Base-by-base conservation (phyloP, 2,329 filamentous ascomycete species). In the Venturia effusa region DNA sequence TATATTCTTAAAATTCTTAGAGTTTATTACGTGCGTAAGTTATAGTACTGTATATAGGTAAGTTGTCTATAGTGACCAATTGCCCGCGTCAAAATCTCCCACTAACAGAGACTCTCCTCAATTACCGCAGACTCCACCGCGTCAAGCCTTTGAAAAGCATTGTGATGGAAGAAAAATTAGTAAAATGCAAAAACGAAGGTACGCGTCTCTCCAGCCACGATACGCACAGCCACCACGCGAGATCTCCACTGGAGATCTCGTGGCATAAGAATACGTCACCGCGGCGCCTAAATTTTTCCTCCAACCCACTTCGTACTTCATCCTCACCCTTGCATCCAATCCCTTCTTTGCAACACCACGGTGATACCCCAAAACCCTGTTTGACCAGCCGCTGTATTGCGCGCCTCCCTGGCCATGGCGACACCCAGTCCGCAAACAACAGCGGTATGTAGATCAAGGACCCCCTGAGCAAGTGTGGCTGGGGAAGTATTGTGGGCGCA, bases 181-280 rank as follows among this genome's bases (percentile, higher is more conserved):
- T 37, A 5, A 37, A 5, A 37, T 11, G 6, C 5, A 37, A 37
- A 37, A 37, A 37, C 34, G 11, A 11, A 37, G 34, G 34, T 37
- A 37, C 34, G 34, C 34, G 34, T 37, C 11, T n/a, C 37, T 39
- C 19, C 15, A 32, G 51, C 51, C 51, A 57, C 51, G 17, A 57
- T 34, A 1, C 2, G 27, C 51, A 37, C 51, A 57, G 51, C 51
- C 51, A 51, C 45, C 22, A 51, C 51, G 19, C 27, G 51, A 57
- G 51, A 37, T 57, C 17, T 15, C 19, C 51, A n/a, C n/a, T n/a
- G n/a, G n/a, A n/a, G 27, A 13, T 30, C 27, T 57, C 51, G 51
- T 57, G 51, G 51, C 30, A 34, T n/a, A n/a, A n/a, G n/a, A n/a
- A n/a, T n/a, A 57, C 51, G 51, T 57, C 51, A 57, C 34, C 51